Evolutionary conservation across 2,329 filamentous ascomycete genomes (phyloP).

Genomic region (Colletotrichum liaoningense): DNA sequence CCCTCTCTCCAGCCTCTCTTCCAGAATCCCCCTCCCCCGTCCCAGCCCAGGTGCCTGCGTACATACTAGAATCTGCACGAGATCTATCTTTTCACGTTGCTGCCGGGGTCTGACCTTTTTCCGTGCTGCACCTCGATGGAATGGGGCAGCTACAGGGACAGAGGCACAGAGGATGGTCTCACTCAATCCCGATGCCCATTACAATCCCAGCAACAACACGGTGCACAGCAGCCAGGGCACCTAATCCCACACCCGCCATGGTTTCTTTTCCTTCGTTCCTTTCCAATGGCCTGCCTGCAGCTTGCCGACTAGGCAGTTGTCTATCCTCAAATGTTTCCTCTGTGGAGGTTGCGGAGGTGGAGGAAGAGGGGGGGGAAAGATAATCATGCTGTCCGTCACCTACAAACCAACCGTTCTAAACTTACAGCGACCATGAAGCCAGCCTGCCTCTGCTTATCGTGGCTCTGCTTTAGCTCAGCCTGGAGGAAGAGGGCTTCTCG

Average conservation of each 20-base stretch:
- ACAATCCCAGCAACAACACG: background rate
- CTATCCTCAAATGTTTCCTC: background rate
- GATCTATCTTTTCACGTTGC: constrained; percentile 10
- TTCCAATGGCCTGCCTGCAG: background rate
- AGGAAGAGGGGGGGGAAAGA: background rate
- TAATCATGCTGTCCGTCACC: background rate
- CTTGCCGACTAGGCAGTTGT: background rate
- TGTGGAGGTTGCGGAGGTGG: background rate
- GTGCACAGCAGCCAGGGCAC: background rate
- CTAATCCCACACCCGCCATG: background rate
- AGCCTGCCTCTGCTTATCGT: background rate
- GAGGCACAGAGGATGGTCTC: background rate
- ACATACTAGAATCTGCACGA: background rate
- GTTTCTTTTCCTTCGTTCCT: constrained; percentile 14
- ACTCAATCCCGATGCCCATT: background rate
- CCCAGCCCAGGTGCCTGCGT: background rate
- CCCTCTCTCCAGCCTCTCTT: no score
- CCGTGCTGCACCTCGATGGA: background rate
- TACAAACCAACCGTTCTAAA: background rate
- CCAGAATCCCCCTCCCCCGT: background rate
- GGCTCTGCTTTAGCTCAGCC: constrained; percentile 13
- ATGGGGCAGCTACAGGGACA: background rate
- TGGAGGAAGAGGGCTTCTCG: background rate
- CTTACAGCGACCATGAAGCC: background rate
- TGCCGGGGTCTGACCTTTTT: constrained; percentile 2